Conservation (phyloP, 352 stramenopile genomes). For the Pythium scleroteichum region DNA sequence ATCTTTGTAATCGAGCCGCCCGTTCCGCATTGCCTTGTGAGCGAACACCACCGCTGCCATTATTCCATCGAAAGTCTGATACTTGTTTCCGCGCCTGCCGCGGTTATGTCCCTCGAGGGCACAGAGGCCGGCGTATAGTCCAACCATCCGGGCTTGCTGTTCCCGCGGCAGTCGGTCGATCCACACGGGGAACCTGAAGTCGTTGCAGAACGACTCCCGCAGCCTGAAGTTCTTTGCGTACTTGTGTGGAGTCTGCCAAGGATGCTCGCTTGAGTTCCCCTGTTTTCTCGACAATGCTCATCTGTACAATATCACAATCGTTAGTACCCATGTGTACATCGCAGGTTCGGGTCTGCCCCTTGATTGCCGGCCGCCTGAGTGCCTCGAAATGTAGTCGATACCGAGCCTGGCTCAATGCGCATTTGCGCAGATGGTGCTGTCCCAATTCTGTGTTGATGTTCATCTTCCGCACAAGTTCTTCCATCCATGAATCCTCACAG, state of each 20-base stretch:
- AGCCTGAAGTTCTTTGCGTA: constrained; percentile 11
- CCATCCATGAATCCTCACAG: too few relatives aligned
- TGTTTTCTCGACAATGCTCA: background rate
- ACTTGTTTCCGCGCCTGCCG: constrained; percentile 27
- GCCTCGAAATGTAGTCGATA: constrained; percentile 4
- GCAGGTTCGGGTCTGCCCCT: background rate
- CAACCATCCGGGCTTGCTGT: constrained; percentile 26
- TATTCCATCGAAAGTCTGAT: constrained; percentile 28
- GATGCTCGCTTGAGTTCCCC: constrained; percentile 3
- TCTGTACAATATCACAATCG: constrained; percentile 1
- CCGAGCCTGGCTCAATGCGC: constrained; percentile 6
- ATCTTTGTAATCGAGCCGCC: constrained; percentile 30
- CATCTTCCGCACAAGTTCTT: too few relatives aligned
- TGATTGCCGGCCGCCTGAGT: constrained; percentile 1
- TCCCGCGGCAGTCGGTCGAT: constrained; percentile 27
- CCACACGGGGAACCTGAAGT: constrained; percentile 24
- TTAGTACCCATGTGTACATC: constrained; percentile 6
- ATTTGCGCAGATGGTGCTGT: background rate
- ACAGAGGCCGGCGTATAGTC: constrained; percentile 26
- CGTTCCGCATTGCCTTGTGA: constrained; percentile 27
- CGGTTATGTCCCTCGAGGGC: constrained; percentile 26
- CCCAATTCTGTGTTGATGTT: background rate
- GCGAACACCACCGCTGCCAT: constrained; percentile 31
- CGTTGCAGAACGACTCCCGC: constrained; percentile 18
- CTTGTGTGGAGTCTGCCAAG: background rate